Evolutionary conservation across 2,329 filamentous ascomycete species (phyloP).

Genomic region (Colletotrichum sp.): DNA sequence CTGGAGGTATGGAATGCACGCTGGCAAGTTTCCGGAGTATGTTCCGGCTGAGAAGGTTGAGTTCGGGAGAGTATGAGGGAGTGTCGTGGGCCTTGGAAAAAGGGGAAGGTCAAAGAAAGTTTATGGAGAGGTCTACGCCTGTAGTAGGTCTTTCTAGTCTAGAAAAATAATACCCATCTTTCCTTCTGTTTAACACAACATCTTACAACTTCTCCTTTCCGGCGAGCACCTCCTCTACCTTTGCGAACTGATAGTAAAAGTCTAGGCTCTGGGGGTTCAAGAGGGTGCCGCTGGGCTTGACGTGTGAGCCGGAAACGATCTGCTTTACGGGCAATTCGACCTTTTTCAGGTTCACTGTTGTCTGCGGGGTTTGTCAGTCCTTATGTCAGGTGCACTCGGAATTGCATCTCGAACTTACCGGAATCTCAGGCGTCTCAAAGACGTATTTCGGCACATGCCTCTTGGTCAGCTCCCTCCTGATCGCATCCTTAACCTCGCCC

Average conservation of each 20-base stretch:
- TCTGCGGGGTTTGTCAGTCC: conserved; percentile 37
- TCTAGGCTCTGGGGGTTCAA: conserved; percentile 78
- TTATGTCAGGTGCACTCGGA: no score
- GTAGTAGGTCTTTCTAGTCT: background rate
- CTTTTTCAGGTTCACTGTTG: conserved; percentile 84
- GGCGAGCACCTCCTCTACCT: conserved; percentile 65
- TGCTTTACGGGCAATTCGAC: conserved; percentile 86
- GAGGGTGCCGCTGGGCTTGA: conserved; percentile 79
- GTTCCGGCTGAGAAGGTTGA: conserved; percentile 1
- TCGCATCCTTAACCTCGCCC: conserved; percentile 64
- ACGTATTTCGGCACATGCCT: conserved; percentile 80
- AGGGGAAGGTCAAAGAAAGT: background rate
- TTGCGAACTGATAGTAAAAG: conserved; percentile 81
- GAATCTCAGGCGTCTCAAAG: conserved; percentile 82
- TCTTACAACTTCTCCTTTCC: conserved; percentile 54
- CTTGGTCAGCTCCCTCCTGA: conserved; percentile 70
- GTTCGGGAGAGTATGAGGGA: conserved; percentile 9
- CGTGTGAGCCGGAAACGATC: conserved; percentile 76
- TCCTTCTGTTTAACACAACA: background rate
- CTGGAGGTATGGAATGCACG: conserved; percentile 55
- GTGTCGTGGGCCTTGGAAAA: no score
- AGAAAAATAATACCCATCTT: background rate
- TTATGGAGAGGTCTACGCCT: background rate
- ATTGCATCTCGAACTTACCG: conserved; percentile 49
- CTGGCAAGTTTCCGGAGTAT: conserved; percentile 41